Conservation (phyloP, 225 moss, liverwort and hornwort species). For the Thuidium tamariscinum region DNA sequence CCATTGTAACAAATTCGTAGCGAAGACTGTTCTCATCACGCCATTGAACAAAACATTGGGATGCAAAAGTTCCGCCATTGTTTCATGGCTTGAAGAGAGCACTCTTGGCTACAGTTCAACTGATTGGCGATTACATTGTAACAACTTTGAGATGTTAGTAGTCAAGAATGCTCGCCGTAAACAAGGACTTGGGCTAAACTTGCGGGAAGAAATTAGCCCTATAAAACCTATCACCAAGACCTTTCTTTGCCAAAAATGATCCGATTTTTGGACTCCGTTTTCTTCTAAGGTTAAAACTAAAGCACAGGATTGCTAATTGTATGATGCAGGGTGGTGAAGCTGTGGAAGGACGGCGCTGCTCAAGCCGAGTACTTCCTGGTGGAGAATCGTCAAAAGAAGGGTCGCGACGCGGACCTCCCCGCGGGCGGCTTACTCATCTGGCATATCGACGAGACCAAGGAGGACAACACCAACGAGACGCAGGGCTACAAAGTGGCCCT, state of each 20-base stretch:
- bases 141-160: background rate
- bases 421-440: slow-evolving; percentile 21
- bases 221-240: no score
- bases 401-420: slow-evolving; percentile 28
- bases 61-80: background rate
- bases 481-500: slow-evolving; percentile 30
- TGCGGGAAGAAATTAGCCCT: background rate
- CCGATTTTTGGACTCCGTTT: no score
- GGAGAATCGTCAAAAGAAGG: slow-evolving; percentile 37
- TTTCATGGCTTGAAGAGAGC: background rate
- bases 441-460: slow-evolving; percentile 29
- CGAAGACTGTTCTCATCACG: background rate
- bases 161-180: background rate
- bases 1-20: background rate
- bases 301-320: background rate
- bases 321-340: slow-evolving; percentile 8
- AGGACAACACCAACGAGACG: slow-evolving; percentile 12
- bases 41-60: background rate
- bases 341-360: slow-evolving; percentile 27
- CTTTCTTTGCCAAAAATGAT: no score
- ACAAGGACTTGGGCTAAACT: background rate
- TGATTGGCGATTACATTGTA: background rate
- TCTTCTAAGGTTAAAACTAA: background rate
- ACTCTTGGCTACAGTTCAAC: background rate
- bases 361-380: slow-evolving; percentile 23